Base-by-base conservation (phyloP, 345 rosid species). In the Gossypium turneri region DNA sequence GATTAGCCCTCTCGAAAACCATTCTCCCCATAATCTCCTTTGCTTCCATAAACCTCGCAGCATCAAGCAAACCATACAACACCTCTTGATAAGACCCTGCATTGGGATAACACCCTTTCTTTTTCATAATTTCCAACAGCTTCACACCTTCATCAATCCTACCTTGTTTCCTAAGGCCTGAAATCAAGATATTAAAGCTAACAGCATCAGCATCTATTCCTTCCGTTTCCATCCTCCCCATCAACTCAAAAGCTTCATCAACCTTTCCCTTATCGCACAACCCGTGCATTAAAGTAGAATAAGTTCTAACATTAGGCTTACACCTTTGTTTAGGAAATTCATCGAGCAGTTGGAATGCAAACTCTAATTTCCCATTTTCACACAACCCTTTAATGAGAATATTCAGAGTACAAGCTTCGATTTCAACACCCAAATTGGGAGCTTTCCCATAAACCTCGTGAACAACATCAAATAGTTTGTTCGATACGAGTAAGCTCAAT, bases 261-360 rank as follows among this genome's bases (percentile, higher is more conserved):
- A 92, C 81, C 64, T 85, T 81, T 1, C 97, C 95, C 51, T 73
- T 72, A 44, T 79, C 85, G 73, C 97, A 90, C 34, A 91, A 85
- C 13, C 87, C 87, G 9, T 94, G 91, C 84, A 91, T 86, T 72
- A 94, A 67, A 0, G 97, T 90, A 0, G 97, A 87, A 79, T 84
- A 94, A 2, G 97, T 92, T 81, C 86, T 91, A 73, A 83, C 92
- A 76, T 88, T 91, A 10, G 94, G 97, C 73, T 64, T 79, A 47
- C 92, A 87, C 0, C 90, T 83, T 69, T 85, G 94, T 64, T 87
- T 82, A 79, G 97, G 94, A 91, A 94, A 94, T 91, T 94, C 98
- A 69, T 92, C 97, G 84, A 94, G 87, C 94, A 92, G 82, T 6
- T 92, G 59, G 83, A 82, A 81, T 62, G 97, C 97, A 72, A 84